These are phyloP conservation scores for Citrus inodora DNA, from an alignment of 345 rosid species.

Conservation along the genomic window DNA sequence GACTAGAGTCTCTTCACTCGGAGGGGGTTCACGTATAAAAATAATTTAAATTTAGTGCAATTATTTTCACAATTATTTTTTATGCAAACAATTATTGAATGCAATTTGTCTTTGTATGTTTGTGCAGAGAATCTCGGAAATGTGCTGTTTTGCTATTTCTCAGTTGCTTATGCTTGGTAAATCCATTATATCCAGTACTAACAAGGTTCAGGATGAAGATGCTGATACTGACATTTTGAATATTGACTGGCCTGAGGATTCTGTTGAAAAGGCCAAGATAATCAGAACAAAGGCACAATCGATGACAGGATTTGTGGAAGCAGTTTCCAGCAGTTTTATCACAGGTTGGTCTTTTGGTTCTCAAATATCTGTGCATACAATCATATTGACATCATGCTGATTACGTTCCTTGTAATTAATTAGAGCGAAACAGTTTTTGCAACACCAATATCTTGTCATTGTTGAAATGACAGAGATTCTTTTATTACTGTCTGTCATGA, in stretches of 20 bases:
- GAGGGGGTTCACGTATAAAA: constrained; percentile 93
- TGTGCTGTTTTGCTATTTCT: constrained; percentile 83
- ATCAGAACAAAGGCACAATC: constrained; percentile 65
- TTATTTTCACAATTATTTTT: background rate
- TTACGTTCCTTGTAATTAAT: background rate
- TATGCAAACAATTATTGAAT: background rate
- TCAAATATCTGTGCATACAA: background rate
- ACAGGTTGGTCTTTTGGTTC: constrained; percentile 53
- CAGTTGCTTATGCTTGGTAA: constrained; percentile 79
- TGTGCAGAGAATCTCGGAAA: constrained; percentile 91
- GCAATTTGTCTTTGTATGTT: constrained; percentile 8
- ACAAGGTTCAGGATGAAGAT: constrained; percentile 67
- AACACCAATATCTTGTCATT: background rate
- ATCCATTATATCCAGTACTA: constrained; percentile 64
- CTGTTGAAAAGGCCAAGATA: constrained; percentile 80
- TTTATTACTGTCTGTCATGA: background rate
- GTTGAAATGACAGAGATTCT: background rate
- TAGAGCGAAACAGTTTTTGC: background rate
- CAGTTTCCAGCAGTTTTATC: constrained; percentile 75
- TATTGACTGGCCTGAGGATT: constrained; percentile 90
- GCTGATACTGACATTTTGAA: constrained; percentile 42
- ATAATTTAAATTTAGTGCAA: constrained; percentile 11
- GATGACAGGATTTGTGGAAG: constrained; percentile 70
- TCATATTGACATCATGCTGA: background rate
- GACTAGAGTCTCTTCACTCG: constrained; percentile 90